Evolutionary conservation across 208 protist species (phyloP), one percentile per base, ranked within the genome.

Genomic region (Acanthamoeba lenticulata): DNA sequence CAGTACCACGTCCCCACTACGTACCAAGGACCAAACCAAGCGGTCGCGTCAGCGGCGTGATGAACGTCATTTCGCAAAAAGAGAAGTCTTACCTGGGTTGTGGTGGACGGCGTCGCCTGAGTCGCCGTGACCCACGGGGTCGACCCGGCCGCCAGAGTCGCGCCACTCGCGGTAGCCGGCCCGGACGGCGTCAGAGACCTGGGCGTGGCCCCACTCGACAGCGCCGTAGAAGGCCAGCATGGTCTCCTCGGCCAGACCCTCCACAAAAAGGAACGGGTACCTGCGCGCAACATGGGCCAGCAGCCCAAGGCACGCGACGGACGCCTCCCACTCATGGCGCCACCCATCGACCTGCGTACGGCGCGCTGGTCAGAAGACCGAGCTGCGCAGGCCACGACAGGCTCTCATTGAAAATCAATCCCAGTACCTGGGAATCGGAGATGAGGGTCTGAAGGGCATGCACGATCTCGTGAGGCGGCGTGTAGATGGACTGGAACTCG

Each of bases 401-500:
- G 4, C 11, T 27, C 21, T n/a, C 21, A 29, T 34, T 2, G 29
- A 24, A 11, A 29, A 52, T 27, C 5, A 44, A 85, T 17, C n/a
- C n/a, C 0, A 1, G 7, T 60, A 91, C 47, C 47, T 72, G 85
- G 0, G 57, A 91, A 45, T 74, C 55, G 27, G 57, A 91, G 55
- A 91, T 74, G 6, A 91, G n/a, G 17, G 85, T 91, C 57, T 91
- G 85, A 29, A 91, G 57, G 85, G 55, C 47, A 34, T 91, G 85
- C 1, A 91, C 85, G 36, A 91, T 72, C 29, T 91, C 85, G 27
- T 91, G 85, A 15, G 85, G 85, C 0, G 85, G 85, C 17, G 55
- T 72, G 55, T 91, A 91, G 55, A 91, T 91, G 6, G 85, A 49
- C 42, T 91, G 85, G n/a, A 49, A 72, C 85, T 91, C 85, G 57